phyloP scores from a whole-genome alignment of 1,284 basidiomycete species.

The Puccinia triticina region DNA sequence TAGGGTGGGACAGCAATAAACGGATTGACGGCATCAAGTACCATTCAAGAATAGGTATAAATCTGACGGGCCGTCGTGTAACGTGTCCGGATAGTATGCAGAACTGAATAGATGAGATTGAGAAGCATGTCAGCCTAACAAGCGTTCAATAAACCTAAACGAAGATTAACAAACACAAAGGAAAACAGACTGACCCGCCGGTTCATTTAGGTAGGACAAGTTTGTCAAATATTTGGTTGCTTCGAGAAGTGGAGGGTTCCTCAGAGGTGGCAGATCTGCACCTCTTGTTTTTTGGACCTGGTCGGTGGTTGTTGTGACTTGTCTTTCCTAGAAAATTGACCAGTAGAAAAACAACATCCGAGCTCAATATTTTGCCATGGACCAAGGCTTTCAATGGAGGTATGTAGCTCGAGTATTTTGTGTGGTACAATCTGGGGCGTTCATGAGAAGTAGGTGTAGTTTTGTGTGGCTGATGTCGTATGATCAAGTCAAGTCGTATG shows the following conservation, averaged over 20 bases:
- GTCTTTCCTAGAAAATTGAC: conserved; percentile 67
- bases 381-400: too few relatives aligned
- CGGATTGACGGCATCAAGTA: conserved; percentile 96
- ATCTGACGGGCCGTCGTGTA: conserved; percentile 90
- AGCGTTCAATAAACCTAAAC: conserved; percentile 3
- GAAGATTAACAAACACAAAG: conserved; percentile 24
- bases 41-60: conserved; percentile 97
- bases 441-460: too few relatives aligned
- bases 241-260: conserved; percentile 94
- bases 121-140: background rate
- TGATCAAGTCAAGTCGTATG: too few relatives aligned
- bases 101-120: conserved; percentile 65
- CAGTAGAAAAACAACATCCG: background rate
- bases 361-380: too few relatives aligned
- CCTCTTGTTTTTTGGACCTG: conserved; percentile 74
- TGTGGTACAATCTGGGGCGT: too few relatives aligned
- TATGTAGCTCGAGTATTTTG: too few relatives aligned
- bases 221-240: conserved; percentile 97
- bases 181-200: conserved; percentile 71
- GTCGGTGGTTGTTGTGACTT: conserved; percentile 69
- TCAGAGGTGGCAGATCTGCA: conserved; percentile 76
- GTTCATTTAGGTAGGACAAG: conserved; percentile 96
- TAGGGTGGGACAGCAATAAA: conserved; percentile 70
- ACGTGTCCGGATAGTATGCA: conserved; percentile 94
- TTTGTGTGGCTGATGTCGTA: too few relatives aligned